phyloP scores from a whole-genome alignment of 495 filamentous ascomycete genomes.

The Tuber borchii region DNA sequence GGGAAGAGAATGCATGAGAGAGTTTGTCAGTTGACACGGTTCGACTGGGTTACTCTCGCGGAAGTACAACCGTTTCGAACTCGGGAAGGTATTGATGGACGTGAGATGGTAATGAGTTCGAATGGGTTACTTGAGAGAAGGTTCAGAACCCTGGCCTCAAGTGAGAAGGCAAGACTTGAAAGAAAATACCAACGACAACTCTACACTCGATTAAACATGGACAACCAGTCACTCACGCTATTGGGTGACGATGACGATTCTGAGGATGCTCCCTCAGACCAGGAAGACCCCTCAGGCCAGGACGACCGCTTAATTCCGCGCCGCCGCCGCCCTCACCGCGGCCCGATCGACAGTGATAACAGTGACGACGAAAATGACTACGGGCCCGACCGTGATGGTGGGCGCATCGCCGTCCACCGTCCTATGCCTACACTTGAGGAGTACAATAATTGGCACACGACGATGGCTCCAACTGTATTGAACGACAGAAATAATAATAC shows the following conservation, averaged over 20 bases:
- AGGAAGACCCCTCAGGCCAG: background rate
- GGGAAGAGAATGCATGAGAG: constrained; percentile 2
- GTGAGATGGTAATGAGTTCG: background rate
- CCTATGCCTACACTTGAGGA: background rate
- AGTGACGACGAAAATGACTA: constrained; percentile 4
- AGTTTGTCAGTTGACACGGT: background rate
- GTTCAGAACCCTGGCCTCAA: background rate
- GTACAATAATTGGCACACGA: background rate
- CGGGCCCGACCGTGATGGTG: background rate
- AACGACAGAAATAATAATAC: background rate
- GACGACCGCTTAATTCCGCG: background rate
- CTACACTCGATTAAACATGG: background rate
- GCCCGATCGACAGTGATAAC: background rate
- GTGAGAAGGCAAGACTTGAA: background rate
- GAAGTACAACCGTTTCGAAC: background rate
- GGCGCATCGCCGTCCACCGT: background rate
- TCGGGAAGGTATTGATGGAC: background rate
- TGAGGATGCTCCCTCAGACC: background rate
- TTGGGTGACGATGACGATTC: background rate
- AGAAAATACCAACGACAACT: background rate
- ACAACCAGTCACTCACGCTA: background rate
- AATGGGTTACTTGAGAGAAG: background rate
- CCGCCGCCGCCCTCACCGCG: background rate
- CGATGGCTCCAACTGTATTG: background rate
- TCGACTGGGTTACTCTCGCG: background rate